A percentile compares a stretch with the other conserved stretches of the same genome.
These are phyloP conservation scores for Aspergillus texensis DNA, from an alignment of 2,329 filamentous ascomycete species.

Conservation along the genomic window DNA sequence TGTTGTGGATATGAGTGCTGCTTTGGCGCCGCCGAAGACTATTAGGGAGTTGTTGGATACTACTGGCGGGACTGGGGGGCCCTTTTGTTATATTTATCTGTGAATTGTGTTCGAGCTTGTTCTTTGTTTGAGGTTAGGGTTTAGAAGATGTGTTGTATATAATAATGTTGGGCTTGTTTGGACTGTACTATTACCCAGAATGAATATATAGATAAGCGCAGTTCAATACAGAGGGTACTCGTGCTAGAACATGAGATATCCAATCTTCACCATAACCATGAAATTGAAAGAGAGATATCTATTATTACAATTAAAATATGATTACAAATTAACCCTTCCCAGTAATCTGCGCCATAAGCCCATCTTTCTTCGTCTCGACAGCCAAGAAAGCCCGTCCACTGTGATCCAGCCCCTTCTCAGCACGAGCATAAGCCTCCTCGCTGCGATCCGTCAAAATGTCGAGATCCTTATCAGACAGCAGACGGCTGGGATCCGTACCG, in stretches of 20 bases:
- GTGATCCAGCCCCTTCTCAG: constrained; percentile 74
- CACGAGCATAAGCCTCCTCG: constrained; percentile 67
- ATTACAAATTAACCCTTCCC: constrained; percentile 6
- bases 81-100: constrained; percentile 30
- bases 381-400: constrained; percentile 64
- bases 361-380: constrained; percentile 73
- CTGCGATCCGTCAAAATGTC: constrained; percentile 76
- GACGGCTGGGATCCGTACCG: constrained; percentile 56
- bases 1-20: constrained; percentile 22
- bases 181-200: neutral
- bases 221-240: neutral
- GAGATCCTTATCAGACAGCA: constrained; percentile 77
- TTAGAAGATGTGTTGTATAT: neutral
- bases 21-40: constrained; percentile 16
- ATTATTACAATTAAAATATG: neutral
- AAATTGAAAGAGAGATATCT: neutral
- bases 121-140: neutral
- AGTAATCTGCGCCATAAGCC: constrained; percentile 33
- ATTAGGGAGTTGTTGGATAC: constrained; percentile 25
- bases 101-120: neutral
- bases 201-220: neutral
- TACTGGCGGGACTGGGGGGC: constrained; percentile 23
- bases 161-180: neutral
- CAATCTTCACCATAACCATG: neutral
- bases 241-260: neutral